Evolutionary conservation across 2,329 filamentous ascomycete species (phyloP).

Genomic region (Aspergillus glaucus): DNA sequence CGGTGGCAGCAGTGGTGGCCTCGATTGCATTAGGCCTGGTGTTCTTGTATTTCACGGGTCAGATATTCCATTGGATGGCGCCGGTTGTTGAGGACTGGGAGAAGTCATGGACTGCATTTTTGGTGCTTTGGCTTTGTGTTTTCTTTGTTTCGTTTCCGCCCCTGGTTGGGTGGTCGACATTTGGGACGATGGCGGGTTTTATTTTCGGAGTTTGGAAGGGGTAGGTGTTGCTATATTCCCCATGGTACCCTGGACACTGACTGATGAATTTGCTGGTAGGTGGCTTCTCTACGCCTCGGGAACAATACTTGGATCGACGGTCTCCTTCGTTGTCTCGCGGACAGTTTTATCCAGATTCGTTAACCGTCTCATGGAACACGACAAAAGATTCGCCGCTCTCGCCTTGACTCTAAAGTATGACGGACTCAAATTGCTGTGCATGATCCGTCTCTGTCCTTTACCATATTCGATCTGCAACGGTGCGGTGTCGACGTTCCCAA

Average conservation of each 20-base stretch:
- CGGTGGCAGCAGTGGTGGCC: constrained; percentile 47
- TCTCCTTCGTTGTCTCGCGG: constrained; percentile 72
- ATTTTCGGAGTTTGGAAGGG: constrained; percentile 66
- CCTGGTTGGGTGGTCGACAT: constrained; percentile 77
- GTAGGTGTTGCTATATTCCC: constrained; percentile 44
- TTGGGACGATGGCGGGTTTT: constrained; percentile 63
- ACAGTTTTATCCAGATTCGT: constrained; percentile 75
- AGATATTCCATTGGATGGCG: constrained; percentile 68
- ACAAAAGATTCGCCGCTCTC: constrained; percentile 83
- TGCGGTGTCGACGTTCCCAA: constrained; percentile 88
- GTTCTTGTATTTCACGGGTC: constrained; percentile 70
- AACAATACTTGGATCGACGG: constrained; percentile 70
- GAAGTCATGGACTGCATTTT: constrained; percentile 62
- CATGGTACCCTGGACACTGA: constrained; percentile 1
- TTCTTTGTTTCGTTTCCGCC: constrained; percentile 79
- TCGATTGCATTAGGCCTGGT: constrained; percentile 56
- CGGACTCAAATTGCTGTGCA: constrained; percentile 78
- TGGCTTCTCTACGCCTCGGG: constrained; percentile 79
- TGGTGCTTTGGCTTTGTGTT: constrained; percentile 68
- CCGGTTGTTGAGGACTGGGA: constrained; percentile 74
- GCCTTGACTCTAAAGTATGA: constrained; percentile 84
- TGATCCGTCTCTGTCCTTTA: constrained; percentile 86
- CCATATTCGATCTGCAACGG: constrained; percentile 93
- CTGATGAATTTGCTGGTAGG: constrained; percentile 42
- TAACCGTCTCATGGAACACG: constrained; percentile 68